A percentile compares a stretch with the other conserved stretches of the same genome.
These are phyloP conservation scores for Fennellomyces sp. DNA, from an alignment of 371 early-diverging fungal species.

Conservation along the genomic window DNA sequence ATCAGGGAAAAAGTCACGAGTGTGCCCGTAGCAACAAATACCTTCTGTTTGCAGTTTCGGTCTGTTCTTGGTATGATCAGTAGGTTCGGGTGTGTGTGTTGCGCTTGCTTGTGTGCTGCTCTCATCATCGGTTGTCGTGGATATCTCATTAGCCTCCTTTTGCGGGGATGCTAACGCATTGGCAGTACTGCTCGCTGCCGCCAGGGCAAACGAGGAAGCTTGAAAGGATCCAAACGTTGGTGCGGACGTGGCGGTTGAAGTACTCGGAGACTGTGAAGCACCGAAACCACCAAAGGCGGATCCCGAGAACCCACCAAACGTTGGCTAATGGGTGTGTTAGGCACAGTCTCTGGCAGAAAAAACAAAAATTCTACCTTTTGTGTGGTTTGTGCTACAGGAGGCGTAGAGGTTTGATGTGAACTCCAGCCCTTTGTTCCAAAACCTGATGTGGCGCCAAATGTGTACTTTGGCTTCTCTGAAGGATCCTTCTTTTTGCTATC, in stretches of 20 bases:
- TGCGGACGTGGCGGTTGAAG: too few species aligned
- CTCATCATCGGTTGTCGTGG: constrained; percentile 11
- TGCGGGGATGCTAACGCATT: constrained; percentile 25
- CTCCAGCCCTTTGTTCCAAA: constrained; percentile 49
- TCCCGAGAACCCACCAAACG: constrained; percentile 34
- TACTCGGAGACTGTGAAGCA: neutral
- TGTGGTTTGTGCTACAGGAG: constrained; percentile 22
- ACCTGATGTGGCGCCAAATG: constrained; percentile 51
- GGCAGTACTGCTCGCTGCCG: constrained; percentile 26
- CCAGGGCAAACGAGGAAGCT: constrained; percentile 41
- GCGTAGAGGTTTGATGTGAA: constrained; percentile 7
- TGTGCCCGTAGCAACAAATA: neutral
- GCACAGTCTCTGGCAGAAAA: neutral
- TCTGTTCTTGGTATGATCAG: constrained; percentile 25
- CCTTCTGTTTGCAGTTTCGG: constrained; percentile 26
- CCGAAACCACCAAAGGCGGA: constrained; percentile 6
- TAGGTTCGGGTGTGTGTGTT: constrained; percentile 1
- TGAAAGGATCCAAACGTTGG: constrained; percentile 43
- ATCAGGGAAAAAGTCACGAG: too few species aligned
- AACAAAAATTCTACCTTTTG: constrained; percentile 29
- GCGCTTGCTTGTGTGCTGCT: neutral
- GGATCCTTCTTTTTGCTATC: constrained; percentile 11
- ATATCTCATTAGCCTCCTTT: constrained; percentile 2
- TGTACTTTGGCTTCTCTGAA: constrained; percentile 39
- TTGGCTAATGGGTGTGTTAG: constrained; percentile 5